These are phyloP conservation scores for Musa troglodytarum DNA, from an alignment of 176 grass and related monocot genomes.

Conservation along the genomic window DNA sequence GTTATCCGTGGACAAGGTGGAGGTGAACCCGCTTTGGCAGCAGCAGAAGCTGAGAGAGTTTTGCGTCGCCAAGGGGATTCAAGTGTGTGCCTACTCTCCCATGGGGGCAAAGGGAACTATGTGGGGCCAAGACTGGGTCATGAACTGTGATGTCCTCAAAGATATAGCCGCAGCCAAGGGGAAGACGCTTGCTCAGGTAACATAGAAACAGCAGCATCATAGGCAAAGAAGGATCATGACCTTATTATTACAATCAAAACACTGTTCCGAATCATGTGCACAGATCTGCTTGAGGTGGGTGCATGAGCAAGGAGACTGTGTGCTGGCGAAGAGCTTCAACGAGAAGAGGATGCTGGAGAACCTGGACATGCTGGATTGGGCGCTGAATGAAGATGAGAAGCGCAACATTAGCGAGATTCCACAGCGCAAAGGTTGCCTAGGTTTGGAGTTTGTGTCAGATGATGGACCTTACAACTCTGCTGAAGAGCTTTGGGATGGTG, in stretches of 20 bases:
- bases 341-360: slow-evolving; percentile 6
- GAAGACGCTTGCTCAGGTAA: not conserved
- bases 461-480: not conserved
- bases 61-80: slow-evolving; percentile 36
- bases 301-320: slow-evolving; percentile 1
- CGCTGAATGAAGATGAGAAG: not conserved
- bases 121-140: slow-evolving; percentile 2
- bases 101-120: slow-evolving; percentile 21
- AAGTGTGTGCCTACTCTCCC: slow-evolving; percentile 46
- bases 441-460: not conserved
- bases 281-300: slow-evolving; percentile 2
- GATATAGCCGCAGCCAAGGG: not conserved
- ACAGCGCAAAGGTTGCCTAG: not conserved
- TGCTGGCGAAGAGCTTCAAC: slow-evolving; percentile 1
- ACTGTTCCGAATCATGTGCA: not conserved
- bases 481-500: slow-evolving; percentile 5
- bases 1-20: slow-evolving; percentile 24
- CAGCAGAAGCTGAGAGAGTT: slow-evolving; percentile 24
- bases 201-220: too few relatives aligned
- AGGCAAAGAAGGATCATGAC: too few relatives aligned
- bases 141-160: not conserved
- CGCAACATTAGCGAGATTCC: not conserved
- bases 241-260: too few relatives aligned
- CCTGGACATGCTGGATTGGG: not conserved
- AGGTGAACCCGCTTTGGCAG: slow-evolving; percentile 50